Evolutionary conservation across 2,329 filamentous ascomycete genomes (phyloP), one percentile per base, ranked within the genome.

Genomic region (Fusarium tricinctum): DNA sequence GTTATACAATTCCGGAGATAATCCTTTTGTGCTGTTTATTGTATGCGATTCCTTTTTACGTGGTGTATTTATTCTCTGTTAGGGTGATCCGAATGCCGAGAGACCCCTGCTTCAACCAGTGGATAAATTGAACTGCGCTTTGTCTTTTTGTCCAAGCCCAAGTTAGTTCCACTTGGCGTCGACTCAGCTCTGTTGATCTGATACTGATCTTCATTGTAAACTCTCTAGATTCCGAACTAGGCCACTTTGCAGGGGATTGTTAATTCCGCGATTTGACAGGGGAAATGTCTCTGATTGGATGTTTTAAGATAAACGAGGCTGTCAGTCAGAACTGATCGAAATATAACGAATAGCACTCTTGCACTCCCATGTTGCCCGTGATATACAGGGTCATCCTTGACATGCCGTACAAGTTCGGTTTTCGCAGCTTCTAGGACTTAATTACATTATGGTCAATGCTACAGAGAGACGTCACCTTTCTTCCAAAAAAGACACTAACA

Each of bases 181-280:
- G 9, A 10, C 35, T 38, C 35, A n/a, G 35, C 35, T 38, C 35
- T 38, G 35, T 38, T 38, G 35, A 38, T 38, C 33, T 19, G 33
- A 38, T n/a, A 22, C 33, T 44, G 49, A 63, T 57, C 50, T 43
- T 57, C 58, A 33, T 44, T 30, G 28, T 15, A 33, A 39, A 48
- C 45, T 63, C 43, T 22, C 23, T 17, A 9, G 10, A 26, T 20
- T 56, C 35, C 33, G 44, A 49, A 39, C 19, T 26, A 47, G 44
- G 15, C 19, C 26, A 19, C 4, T 7, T 1, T 8, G 9, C 10
- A 19, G 32, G 32, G 28, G 20, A 30, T 8, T 17, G 6, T 23
- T 20, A 10, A 32, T 53, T 44, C 54, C 32, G 51, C 23, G 1
- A 5, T 9, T 51, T 50, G 26, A 42, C 45, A 26, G 15, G 6